Base-by-base conservation (phyloP, 2,329 filamentous ascomycete species). In the Passalora sequoiae region DNA sequence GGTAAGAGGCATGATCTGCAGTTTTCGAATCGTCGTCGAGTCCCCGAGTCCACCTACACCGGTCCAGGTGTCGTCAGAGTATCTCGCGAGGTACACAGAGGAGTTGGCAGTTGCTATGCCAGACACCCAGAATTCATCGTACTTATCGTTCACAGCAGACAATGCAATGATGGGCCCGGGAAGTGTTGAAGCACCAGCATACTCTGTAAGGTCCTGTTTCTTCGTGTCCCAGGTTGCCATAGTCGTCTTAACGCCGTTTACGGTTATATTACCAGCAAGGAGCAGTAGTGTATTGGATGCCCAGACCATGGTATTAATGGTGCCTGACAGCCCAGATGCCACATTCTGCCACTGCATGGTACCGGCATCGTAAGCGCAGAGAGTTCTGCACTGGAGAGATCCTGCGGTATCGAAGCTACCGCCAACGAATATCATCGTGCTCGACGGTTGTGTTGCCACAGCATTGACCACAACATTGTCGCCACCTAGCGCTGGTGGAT, bases 361-460 rank as follows among this genome's bases (percentile, higher is more conserved):
- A 6, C 77, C 70, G 2, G 81, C 79, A 60, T 84, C 81, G 68
- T 86, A 94, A 46, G 84, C 72, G 66, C 92, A 98, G 17, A 98
- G 77, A 35, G 80, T 82, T 3, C 84, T 81, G 62, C 92, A 98
- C 30, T 79, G 81, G 21, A 97, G 75, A 4, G 84, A 83, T 20
- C 92, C 92, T 13, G 89, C 92, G 22, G 77, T 79, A n/a, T 79
- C 72, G 60, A 97, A 98, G 7, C 77, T 80, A 22, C 92, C 92
- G 27, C 84, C 91, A 22, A 98, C 84, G 60, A 85, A 98, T 9
- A 98, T 74, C 38, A 92, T 80, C 1, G 75, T 73, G 13, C 80
- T 81, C 42, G 76, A 77, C 0, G 86, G 85, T 43, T 83, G 83
- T 6, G 82, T 73, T 8, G 80, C 77, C 54, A 98, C 88, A 20